Base-by-base conservation (phyloP, 768 basidiomycete genomes). In the Kwoniella heveanensis region DNA sequence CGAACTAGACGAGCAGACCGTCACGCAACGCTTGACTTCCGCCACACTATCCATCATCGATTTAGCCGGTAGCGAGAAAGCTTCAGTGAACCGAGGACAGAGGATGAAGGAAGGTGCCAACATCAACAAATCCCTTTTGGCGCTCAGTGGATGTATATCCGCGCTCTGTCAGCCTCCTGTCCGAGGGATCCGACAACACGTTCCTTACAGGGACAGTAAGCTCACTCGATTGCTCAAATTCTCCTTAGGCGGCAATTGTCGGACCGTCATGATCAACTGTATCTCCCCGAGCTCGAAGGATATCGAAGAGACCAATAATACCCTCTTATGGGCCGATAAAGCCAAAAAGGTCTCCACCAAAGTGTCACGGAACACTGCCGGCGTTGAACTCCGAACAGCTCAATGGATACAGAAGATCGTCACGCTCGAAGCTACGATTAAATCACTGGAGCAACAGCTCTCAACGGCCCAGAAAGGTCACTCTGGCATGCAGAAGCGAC, bases 231-330 rank as follows among this genome's bases (percentile, higher is more conserved):
- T 98, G 49, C 88, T 98, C 76, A 98, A 97, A 80, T 97, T 97
- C 83, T 94, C 95, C 1, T 86, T 98, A 52, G 95, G 95, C 1
- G 96, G 96, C 6, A 98, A 98, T 80, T 99, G 96, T 85, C 92
- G 95, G 82, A 99, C 96, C 0, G 93, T 96, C 76, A 99, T 98
- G 96, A 92, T 97, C 67, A 95, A 98, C 65, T 98, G 96, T 78
- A 84, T 99, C 51, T 93, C 93, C 0, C 96, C 96, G 1, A 92
- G 93, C 4, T 93, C 92, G 37, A 86, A 86, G 37, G 93, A 99
- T 81, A 96, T 97, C 78, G 96, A 98, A 76, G 96, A 99, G 79
- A 98, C 96, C 30, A 92, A 96, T 78, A 99, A 99, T 78, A 98
- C 96, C 1, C 88, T 99, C 52, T 83, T 96, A 65, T 99, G 98